phyloP scores from a whole-genome alignment of 176 grass and related monocot species.

The Juncus inflexus region DNA sequence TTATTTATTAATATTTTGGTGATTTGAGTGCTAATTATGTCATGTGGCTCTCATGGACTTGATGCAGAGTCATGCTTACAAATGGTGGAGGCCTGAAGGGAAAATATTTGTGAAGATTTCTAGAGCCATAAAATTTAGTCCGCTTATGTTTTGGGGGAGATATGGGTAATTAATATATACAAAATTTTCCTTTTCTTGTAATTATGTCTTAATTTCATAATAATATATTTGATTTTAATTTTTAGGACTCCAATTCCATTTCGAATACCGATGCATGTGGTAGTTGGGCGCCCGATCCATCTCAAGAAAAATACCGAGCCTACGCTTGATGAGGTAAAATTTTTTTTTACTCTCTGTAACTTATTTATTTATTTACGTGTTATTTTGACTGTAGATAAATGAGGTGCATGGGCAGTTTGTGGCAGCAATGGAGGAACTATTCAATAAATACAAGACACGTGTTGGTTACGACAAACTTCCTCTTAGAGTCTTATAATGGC shows the following conservation, averaged over 20 bases:
- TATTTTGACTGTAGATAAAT: conserved; percentile 52
- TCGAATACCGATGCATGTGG: conserved; percentile 61
- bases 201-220: conserved; percentile 12
- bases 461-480: conserved; percentile 50
- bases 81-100: conserved; percentile 87
- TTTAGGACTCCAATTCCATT: conserved; percentile 84
- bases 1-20: not conserved
- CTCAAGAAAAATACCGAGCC: conserved; percentile 62
- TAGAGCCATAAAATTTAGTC: conserved; percentile 90
- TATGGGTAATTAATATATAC: conserved; percentile 38
- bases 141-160: conserved; percentile 86
- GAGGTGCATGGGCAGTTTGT: conserved; percentile 65
- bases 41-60: conserved; percentile 13
- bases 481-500: conserved; percentile 59
- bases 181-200: not conserved
- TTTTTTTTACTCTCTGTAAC: not conserved
- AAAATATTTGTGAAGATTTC: conserved; percentile 79
- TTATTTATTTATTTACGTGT: not conserved
- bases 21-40: not conserved
- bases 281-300: conserved; percentile 69
- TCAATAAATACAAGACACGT: conserved; percentile 68
- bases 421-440: conserved; percentile 51
- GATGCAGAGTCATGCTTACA: conserved; percentile 59
- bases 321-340: conserved; percentile 68
- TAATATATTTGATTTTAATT: conserved; percentile 16